Conservation (phyloP, 78 protist genomes). For the Pelomyxa schiedti region DNA sequence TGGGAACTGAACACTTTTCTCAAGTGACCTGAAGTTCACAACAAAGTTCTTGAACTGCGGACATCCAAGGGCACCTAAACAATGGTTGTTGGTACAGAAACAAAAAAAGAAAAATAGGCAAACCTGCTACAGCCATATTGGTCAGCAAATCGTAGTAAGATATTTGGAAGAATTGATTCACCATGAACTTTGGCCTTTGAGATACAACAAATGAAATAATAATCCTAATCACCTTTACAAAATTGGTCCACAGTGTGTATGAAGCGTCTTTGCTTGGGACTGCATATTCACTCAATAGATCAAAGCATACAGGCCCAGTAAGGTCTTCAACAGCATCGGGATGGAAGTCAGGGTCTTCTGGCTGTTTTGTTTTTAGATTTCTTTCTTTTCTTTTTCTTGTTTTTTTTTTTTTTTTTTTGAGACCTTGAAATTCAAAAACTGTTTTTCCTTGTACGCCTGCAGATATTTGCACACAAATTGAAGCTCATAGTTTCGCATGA, state of each 20-base stretch:
- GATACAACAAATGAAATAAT: no score
- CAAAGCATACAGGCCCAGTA: not conserved
- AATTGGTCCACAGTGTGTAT: not conserved
- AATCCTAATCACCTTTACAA: not conserved
- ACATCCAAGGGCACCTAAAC: not conserved
- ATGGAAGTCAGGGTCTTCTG: not conserved
- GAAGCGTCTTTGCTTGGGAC: not conserved
- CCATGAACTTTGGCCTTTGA: no score
- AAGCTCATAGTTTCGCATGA: not conserved
- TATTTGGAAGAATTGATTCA: not conserved
- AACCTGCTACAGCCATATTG: not conserved
- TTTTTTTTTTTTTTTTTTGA: no score
- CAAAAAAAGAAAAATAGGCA: no score
- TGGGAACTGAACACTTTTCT: no score
- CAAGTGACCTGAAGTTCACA: no score
- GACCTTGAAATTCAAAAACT: not conserved
- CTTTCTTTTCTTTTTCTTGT: no score
- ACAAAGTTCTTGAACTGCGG: not conserved
- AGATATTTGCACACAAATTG: not conserved
- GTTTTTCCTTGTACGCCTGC: not conserved
- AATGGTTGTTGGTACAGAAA: no score
- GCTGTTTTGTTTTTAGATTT: no score
- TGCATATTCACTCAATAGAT: not conserved
- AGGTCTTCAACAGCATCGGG: not conserved
- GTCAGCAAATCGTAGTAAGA: not conserved